Base-by-base conservation (phyloP, 768 basidiomycete genomes). In the Coprinopsis marcescibilis region DNA sequence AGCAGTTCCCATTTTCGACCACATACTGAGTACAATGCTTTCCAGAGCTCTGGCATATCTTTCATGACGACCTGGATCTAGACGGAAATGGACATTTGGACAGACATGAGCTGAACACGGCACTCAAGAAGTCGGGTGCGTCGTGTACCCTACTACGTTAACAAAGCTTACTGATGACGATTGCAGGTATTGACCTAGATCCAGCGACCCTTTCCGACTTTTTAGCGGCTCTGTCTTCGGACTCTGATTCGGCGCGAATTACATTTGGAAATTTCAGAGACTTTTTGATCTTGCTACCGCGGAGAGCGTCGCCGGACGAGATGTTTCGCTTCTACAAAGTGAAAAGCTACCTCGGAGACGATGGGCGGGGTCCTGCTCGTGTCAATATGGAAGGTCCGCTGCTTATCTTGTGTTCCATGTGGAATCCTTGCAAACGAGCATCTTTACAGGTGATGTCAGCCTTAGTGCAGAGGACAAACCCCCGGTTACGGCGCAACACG, bases 51-150 rank as follows among this genome's bases (percentile, higher is more conserved):
- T 96, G 94, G 94, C 72, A 78, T 42, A 82, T 93, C 46, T 96
- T 96, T 65, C 89, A 89, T 53, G 75, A 91, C 58, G 87, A 93
- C 56, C 76, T 96, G 40, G 94, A 95, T 67, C 70, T 91, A 51
- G 91, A 96, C 58, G 78, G 86, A 21, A 89, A 96, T 64, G 92
- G 90, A 6, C 78, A 77, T 46, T 63, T 96, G 24, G 90, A 93
- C 57, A 69, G 76, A 21, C 55, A 61, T 23, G 71, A 74, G 49
- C 62, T 73, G 25, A 55, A 61, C 26, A 49, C 58, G 21, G 70
- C 71, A 21, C 66, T 95, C 36, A 64, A 68, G 43, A 80, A 83
- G 62, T 83, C 88, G 58, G 89, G 91, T 89, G 52, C 52, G 67
- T 49, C 10, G 15, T 23, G 39, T 38, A 21, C 20, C 12, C 23